These are phyloP conservation scores for Olyra latifolia DNA, from an alignment of 176 grass and related monocot genomes.

Conservation along the genomic window DNA sequence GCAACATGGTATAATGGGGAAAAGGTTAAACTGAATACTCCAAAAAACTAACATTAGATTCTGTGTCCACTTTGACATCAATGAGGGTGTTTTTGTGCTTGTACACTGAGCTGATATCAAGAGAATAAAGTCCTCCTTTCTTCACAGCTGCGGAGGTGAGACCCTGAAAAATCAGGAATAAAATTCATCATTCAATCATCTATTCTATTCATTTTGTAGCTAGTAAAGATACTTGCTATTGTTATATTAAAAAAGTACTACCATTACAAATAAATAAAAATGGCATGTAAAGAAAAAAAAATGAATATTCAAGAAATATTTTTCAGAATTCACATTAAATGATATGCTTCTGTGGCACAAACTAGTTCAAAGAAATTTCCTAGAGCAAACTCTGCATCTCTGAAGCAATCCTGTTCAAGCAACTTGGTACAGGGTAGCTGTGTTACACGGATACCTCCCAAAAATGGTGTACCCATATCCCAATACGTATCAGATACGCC, in stretches of 20 bases:
- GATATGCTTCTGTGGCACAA: background rate
- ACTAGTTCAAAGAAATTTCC: background rate
- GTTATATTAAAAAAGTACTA: background rate
- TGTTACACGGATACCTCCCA: too few relatives aligned
- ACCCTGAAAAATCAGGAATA: constrained; percentile 44
- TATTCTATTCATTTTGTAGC: background rate
- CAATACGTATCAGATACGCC: too few relatives aligned
- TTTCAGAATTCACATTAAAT: background rate
- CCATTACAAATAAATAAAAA: background rate
- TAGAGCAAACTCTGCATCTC: background rate
- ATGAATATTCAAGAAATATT: background rate
- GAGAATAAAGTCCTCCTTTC: constrained; percentile 85
- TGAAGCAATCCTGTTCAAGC: background rate
- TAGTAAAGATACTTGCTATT: background rate
- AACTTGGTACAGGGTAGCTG: background rate
- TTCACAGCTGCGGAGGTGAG: constrained; percentile 88
- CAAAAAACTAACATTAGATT: constrained; percentile 73
- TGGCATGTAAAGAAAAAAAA: background rate
- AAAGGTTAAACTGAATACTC: constrained; percentile 12
- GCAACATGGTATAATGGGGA: background rate
- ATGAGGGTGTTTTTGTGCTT: constrained; percentile 85
- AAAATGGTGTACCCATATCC: too few relatives aligned
- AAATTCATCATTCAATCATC: constrained; percentile 7
- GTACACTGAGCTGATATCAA: constrained; percentile 82
- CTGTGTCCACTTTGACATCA: constrained; percentile 85